Evolutionary conservation across 2,329 filamentous ascomycete species (phyloP), one percentile per base, ranked within the genome.

Genomic region (Paecilomyces niveus): DNA sequence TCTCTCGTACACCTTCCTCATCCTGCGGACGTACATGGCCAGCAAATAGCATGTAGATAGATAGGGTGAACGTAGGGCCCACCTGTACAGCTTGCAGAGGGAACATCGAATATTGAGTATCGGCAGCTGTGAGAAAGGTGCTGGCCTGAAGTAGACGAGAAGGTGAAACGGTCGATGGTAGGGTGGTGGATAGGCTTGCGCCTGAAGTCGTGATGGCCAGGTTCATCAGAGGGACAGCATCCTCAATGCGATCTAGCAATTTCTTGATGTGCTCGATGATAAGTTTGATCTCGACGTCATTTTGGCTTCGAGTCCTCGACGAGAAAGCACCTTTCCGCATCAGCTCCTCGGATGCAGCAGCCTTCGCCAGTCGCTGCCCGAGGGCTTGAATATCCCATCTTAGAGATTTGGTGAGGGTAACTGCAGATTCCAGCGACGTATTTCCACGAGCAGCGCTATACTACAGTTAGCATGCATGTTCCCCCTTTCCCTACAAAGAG

Each of bases 151-250:
- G 78, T 50, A 99, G 78, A 49, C 94, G 84, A 3, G 93, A 97
- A 1, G 93, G 93, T 1, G 93, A 97, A 52, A 97, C 89, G 9
- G 88, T 88, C 1, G 89, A 81, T 0, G 92, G 90, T 29, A 97
- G 79, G 2, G 86, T 87, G 0, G 89, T 89, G 0, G 90, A 91
- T 31, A 97, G 80, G 59, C 85, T 95, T 58, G 93, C 92, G 0
- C 94, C 94, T 1, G 93, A 97, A 0, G 92, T 93, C 1, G 91
- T 94, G 63, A 99, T 96, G 57, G 94, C 94, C 29, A 99, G 81
- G 66, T 94, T 96, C 70, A 99, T 88, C 3, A 96, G 80, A 0
- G 93, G 93, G 10, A 97, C 90, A 11, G 93, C 89, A 72, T 94
- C 88, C 71, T 97, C 93, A 61, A 99, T 96, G 8, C 88, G 85